Evolutionary conservation across 208 protist genomes (phyloP).

Genomic region (Strigomonas culicis): DNA sequence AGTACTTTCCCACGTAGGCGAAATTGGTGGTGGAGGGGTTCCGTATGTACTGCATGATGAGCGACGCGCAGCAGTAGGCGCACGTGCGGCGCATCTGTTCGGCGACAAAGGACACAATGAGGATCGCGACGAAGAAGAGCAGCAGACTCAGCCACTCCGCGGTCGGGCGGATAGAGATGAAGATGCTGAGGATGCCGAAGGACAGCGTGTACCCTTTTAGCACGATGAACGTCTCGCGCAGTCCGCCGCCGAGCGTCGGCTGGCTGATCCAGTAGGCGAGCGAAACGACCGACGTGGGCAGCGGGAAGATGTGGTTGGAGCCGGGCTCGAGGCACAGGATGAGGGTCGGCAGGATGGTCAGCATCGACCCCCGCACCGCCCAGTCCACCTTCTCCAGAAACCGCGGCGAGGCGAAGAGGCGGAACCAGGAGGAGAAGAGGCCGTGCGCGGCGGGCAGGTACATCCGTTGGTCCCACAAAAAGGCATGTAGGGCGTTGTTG

Average conservation of each 20-base stretch:
- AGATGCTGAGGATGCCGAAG: slow-evolving; percentile 45
- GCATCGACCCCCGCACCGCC: slow-evolving; percentile 63
- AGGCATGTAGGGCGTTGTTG: slow-evolving; percentile 66
- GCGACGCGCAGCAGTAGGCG: slow-evolving; percentile 58
- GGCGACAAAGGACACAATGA: slow-evolving; percentile 60
- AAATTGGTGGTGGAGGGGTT: slow-evolving; percentile 41
- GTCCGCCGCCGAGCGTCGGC: slow-evolving; percentile 77
- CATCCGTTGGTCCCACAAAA: slow-evolving; percentile 75
- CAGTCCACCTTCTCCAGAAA: slow-evolving; percentile 87
- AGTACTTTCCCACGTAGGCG: slow-evolving; percentile 67
- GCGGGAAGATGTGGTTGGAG: slow-evolving; percentile 63
- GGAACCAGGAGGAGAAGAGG: slow-evolving; percentile 38
- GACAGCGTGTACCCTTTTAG: slow-evolving; percentile 74
- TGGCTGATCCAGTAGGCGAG: slow-evolving; percentile 83
- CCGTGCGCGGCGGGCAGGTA: slow-evolving; percentile 49
- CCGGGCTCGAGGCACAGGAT: slow-evolving; percentile 69
- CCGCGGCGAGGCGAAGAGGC: slow-evolving; percentile 65
- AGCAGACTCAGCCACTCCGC: slow-evolving; percentile 59
- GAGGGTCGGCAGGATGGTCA: slow-evolving; percentile 75
- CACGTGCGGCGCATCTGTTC: slow-evolving; percentile 70
- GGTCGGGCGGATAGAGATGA: slow-evolving; percentile 58
- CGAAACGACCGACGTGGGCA: slow-evolving; percentile 60
- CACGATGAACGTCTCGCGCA: slow-evolving; percentile 62
- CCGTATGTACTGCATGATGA: slow-evolving; percentile 73
- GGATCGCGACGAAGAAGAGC: slow-evolving; percentile 57